Evolutionary conservation across 306 rosid genomes (phyloP).

Genomic region (Casuarina equisetifolia): DNA sequence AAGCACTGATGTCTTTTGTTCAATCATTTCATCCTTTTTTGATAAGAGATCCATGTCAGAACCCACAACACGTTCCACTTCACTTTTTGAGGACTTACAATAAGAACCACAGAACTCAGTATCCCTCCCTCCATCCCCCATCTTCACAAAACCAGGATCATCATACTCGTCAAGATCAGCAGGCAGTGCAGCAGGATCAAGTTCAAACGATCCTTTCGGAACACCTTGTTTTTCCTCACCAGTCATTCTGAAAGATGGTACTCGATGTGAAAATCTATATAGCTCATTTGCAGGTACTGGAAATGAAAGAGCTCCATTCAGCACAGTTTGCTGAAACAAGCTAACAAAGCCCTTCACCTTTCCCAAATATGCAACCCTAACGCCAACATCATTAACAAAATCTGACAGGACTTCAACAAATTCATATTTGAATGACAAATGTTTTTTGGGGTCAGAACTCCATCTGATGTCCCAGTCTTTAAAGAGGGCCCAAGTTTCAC

Average conservation of each 20-base stretch:
- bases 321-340: slow-evolving; percentile 55
- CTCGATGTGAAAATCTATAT: slow-evolving; percentile 71
- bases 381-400: slow-evolving; percentile 50
- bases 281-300: slow-evolving; percentile 55
- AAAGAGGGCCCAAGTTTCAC: slow-evolving; percentile 93
- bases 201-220: slow-evolving; percentile 80
- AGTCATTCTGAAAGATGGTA: slow-evolving; percentile 74
- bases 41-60: slow-evolving; percentile 26
- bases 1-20: slow-evolving; percentile 28
- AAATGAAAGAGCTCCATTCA: slow-evolving; percentile 35
- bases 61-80: slow-evolving; percentile 33
- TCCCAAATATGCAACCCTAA: slow-evolving; percentile 58
- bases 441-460: slow-evolving; percentile 59
- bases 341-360: slow-evolving; percentile 81
- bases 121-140: slow-evolving; percentile 25
- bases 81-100: slow-evolving; percentile 26
- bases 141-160: slow-evolving; percentile 30
- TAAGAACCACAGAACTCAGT: slow-evolving; percentile 23
- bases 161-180: slow-evolving; percentile 30
- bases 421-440: slow-evolving; percentile 43
- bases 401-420: slow-evolving; percentile 76
- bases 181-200: slow-evolving; percentile 83
- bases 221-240: slow-evolving; percentile 73
- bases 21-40: slow-evolving; percentile 24
- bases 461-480: slow-evolving; percentile 80